A percentile compares a stretch with the other conserved stretches of the same genome.
phyloP scores from a whole-genome alignment of 2,329 filamentous ascomycete species.

The Xylaria multiplex region DNA sequence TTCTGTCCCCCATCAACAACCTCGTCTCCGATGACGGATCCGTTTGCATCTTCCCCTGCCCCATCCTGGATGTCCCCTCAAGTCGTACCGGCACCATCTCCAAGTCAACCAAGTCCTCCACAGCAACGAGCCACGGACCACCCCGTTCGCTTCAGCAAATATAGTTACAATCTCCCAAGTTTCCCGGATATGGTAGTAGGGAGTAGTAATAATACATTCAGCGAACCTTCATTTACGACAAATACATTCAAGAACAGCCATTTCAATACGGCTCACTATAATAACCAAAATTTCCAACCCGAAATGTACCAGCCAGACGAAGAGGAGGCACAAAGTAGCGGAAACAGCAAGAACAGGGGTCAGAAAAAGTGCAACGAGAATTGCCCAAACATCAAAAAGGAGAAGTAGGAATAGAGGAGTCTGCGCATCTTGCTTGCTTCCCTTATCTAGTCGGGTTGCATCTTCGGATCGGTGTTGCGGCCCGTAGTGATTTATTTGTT shows the following conservation, averaged over 20 bases:
- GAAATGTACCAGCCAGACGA: slow-evolving; percentile 61
- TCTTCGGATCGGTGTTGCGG: slow-evolving; percentile 36
- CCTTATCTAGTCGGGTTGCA: slow-evolving; percentile 40
- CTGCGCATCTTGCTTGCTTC: slow-evolving; percentile 36
- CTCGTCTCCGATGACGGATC: slow-evolving; percentile 48
- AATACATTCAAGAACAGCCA: slow-evolving; percentile 73
- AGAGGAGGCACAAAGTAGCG: slow-evolving; percentile 46
- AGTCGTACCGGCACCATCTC: slow-evolving; percentile 40
- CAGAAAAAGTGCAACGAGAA: slow-evolving; percentile 49
- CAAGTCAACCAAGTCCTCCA: slow-evolving; percentile 49
- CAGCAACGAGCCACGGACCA: slow-evolving; percentile 47
- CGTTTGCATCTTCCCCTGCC: slow-evolving; percentile 51
- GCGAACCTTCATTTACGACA: slow-evolving; percentile 63
- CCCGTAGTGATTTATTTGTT: slow-evolving; percentile 26
- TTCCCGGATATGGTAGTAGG: slow-evolving; percentile 51
- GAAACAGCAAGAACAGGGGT: slow-evolving; percentile 40
- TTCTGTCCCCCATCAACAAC: slow-evolving; percentile 49
- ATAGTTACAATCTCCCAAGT: slow-evolving; percentile 61
- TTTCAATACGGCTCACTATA: slow-evolving; percentile 73
- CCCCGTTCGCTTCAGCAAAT: slow-evolving; percentile 64
- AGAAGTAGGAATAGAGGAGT: slow-evolving; percentile 47
- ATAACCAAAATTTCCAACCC: slow-evolving; percentile 70
- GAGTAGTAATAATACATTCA: slow-evolving; percentile 46
- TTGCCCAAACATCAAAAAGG: slow-evolving; percentile 47
- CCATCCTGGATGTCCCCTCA: slow-evolving; percentile 52